Evolutionary conservation across 305 asterid genomes (phyloP).

Genomic region (Coffea humblotiana): DNA sequence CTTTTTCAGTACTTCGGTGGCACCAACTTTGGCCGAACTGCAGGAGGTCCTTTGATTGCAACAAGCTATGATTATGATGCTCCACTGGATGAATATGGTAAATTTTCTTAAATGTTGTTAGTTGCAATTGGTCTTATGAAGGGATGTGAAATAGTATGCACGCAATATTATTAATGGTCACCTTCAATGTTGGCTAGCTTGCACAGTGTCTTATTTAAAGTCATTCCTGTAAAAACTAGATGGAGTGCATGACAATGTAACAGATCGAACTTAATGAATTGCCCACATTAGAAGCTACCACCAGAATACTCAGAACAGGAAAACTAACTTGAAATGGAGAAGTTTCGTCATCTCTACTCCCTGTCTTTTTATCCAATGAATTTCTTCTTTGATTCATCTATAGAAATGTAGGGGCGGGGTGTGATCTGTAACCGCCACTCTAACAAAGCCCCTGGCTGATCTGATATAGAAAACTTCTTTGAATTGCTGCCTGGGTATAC

Average conservation of each 20-base stretch:
- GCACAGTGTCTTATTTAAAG: neutral
- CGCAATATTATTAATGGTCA: neutral
- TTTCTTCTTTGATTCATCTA: neutral
- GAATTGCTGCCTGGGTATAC: neutral
- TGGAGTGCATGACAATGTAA: too few relatives aligned
- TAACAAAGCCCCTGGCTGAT: too few relatives aligned
- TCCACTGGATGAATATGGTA: conserved; percentile 82
- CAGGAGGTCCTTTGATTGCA: conserved; percentile 81
- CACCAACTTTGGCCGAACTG: conserved; percentile 85
- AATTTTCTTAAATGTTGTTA: conserved; percentile 20
- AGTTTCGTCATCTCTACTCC: neutral
- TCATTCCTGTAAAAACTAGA: neutral
- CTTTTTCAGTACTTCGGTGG: conserved; percentile 77
- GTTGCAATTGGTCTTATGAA: neutral
- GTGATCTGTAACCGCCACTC: too few relatives aligned
- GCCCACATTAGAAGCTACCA: neutral
- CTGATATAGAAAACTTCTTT: neutral
- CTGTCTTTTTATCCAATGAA: neutral
- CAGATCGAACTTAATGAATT: too few relatives aligned
- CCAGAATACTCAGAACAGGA: too few relatives aligned
- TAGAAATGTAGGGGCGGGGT: too few relatives aligned
- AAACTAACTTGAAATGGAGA: neutral
- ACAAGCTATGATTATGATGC: conserved; percentile 91
- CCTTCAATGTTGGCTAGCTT: neutral
- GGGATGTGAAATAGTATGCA: neutral